phyloP scores from a whole-genome alignment of 495 filamentous ascomycete genomes.

The Penicillium coffeae region DNA sequence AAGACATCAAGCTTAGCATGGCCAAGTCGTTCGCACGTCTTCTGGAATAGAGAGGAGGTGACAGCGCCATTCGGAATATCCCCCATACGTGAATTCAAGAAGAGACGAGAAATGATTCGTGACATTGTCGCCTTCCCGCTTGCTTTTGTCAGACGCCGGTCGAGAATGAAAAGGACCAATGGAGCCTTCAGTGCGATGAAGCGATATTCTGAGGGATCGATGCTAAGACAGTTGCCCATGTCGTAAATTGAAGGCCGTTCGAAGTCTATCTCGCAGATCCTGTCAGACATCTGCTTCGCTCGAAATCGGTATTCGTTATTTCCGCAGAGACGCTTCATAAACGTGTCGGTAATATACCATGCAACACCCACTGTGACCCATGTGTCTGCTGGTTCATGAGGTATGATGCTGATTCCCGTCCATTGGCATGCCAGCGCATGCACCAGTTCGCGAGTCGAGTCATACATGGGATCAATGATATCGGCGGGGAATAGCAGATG shows the following conservation, averaged over 20 bases:
- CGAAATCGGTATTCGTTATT: conserved; percentile 92
- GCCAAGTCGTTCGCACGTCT: conserved; percentile 78
- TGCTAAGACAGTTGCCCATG: conserved; percentile 68
- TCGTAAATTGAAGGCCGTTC: conserved; percentile 77
- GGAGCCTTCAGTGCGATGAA: conserved; percentile 92
- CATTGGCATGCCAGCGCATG: conserved; percentile 90
- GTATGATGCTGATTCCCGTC: conserved; percentile 84
- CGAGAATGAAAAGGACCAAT: conserved; percentile 87
- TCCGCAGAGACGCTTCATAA: conserved; percentile 82
- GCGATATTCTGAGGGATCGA: conserved; percentile 79
- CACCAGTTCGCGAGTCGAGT: conserved; percentile 70
- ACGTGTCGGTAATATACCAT: conserved; percentile 89
- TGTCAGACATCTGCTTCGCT: conserved; percentile 81
- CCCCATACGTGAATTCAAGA: conserved; percentile 76
- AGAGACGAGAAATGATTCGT: conserved; percentile 77
- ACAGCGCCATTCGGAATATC: conserved; percentile 69
- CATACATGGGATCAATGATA: conserved; percentile 77
- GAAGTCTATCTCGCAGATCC: conserved; percentile 74
- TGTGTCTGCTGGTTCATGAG: conserved; percentile 71
- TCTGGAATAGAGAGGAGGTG: conserved; percentile 69
- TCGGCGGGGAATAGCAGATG: conserved; percentile 77
- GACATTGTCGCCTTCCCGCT: conserved; percentile 77
- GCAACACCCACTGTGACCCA: conserved; percentile 92
- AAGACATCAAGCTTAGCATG: conserved; percentile 81
- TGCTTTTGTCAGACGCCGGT: conserved; percentile 82